phyloP scores from a whole-genome alignment of 345 rosid species.

The Geranium rotundifolium region DNA sequence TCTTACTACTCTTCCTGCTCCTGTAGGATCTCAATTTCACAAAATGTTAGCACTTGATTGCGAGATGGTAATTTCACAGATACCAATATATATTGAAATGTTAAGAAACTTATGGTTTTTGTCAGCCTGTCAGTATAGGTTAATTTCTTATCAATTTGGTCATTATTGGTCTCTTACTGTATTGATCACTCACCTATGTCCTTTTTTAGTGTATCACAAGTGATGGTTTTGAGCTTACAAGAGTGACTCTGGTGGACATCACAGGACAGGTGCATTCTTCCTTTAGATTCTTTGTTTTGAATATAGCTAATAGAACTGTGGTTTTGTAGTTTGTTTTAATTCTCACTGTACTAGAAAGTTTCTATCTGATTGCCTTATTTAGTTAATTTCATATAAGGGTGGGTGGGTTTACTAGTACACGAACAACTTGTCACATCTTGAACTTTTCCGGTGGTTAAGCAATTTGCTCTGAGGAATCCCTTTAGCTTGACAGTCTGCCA shows the following conservation, averaged over 20 bases:
- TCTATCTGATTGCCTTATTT: background rate
- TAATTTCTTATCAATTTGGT: background rate
- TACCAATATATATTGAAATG: background rate
- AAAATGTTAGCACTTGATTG: slow-evolving; percentile 86
- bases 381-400: too few species aligned
- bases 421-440: too few species aligned
- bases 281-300: background rate
- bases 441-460: too few species aligned
- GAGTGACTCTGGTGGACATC: slow-evolving; percentile 78
- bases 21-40: slow-evolving; percentile 39
- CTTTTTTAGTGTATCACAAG: slow-evolving; percentile 63
- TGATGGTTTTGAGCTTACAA: slow-evolving; percentile 83
- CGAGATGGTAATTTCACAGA: slow-evolving; percentile 59
- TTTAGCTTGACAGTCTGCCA: too few species aligned
- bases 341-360: background rate
- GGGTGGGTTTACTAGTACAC: too few species aligned
- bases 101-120: background rate
- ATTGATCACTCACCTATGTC: slow-evolving; percentile 4
- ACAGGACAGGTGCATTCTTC: slow-evolving; percentile 56
- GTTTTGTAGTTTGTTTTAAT: background rate
- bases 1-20: slow-evolving; percentile 55
- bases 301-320: background rate
- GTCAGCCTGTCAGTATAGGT: background rate
- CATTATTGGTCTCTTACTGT: background rate
- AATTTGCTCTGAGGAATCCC: too few species aligned